Percentiles rank a stretch among this genome's conserved stretches.
Evolutionary conservation across 192 early-diverging fungal genomes (phyloP).

Genomic region (Helicostylum pulchrum): DNA sequence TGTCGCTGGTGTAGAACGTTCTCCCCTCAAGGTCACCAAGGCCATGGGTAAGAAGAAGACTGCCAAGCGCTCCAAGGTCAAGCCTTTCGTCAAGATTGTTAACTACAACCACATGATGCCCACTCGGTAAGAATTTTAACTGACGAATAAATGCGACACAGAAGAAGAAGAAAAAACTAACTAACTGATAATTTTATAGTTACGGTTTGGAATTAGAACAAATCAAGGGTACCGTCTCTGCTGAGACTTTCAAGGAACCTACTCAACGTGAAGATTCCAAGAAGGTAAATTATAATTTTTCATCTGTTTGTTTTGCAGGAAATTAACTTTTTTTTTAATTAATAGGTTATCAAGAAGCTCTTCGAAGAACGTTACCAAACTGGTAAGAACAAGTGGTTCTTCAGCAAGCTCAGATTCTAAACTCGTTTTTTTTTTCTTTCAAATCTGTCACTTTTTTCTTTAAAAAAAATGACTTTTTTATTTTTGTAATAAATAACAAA

Average conservation of each 20-base stretch:
- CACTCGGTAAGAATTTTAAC: slow-evolving; percentile 67
- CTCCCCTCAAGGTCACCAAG: slow-evolving; percentile 97
- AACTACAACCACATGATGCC: slow-evolving; percentile 99
- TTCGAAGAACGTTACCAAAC: slow-evolving; percentile 96
- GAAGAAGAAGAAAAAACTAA: too few relatives aligned
- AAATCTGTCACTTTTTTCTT: slow-evolving; percentile 1
- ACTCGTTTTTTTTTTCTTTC: neutral
- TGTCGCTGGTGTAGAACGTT: slow-evolving; percentile 95
- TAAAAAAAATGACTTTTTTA: neutral
- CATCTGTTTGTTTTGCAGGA: neutral
- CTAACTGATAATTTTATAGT: slow-evolving; percentile 31
- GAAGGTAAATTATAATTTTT: slow-evolving; percentile 53
- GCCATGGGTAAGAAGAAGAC: slow-evolving; percentile 94
- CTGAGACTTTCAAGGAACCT: slow-evolving; percentile 93
- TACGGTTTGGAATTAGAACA: slow-evolving; percentile 95
- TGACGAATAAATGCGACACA: neutral
- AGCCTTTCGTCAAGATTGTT: slow-evolving; percentile 98
- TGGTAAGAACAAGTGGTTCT: slow-evolving; percentile 99
- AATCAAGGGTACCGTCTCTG: slow-evolving; percentile 82
- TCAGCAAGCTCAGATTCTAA: slow-evolving; percentile 97
- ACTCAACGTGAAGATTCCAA: slow-evolving; percentile 85
- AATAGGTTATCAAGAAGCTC: slow-evolving; percentile 82
- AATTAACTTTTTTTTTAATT: slow-evolving; percentile 7
- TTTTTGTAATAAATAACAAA: too few relatives aligned
- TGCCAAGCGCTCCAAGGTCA: slow-evolving; percentile 95